These are phyloP conservation scores for Aspergillus quadricinctus DNA, from an alignment of 2,329 filamentous ascomycete species.

Conservation along the genomic window DNA sequence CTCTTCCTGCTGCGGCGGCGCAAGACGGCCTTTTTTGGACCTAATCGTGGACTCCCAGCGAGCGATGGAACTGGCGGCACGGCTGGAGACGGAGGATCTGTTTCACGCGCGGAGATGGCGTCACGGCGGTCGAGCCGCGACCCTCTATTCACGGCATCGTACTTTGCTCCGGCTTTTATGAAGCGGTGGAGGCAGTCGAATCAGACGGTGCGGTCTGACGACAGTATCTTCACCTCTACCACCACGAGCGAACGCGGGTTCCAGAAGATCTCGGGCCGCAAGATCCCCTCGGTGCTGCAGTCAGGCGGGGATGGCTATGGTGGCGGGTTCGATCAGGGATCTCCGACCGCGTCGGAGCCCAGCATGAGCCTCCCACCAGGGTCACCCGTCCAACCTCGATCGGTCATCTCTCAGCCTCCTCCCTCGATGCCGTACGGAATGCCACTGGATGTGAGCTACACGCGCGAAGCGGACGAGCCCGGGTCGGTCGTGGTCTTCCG, in stretches of 20 bases:
- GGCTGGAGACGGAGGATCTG: slow-evolving; percentile 9
- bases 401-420: slow-evolving; percentile 22
- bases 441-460: slow-evolving; percentile 29
- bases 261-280: slow-evolving; percentile 47
- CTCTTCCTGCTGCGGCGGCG: slow-evolving; percentile 44
- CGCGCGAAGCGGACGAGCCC: slow-evolving; percentile 26
- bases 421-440: slow-evolving; percentile 26
- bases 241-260: slow-evolving; percentile 43
- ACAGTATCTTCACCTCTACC: slow-evolving; percentile 30
- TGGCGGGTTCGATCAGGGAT: slow-evolving; percentile 28
- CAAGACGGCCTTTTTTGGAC: slow-evolving; percentile 38
- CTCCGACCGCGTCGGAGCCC: slow-evolving; percentile 25
- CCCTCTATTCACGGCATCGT: slow-evolving; percentile 36
- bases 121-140: slow-evolving; percentile 36
- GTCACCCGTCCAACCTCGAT: slow-evolving; percentile 21
- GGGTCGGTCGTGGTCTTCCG: slow-evolving; percentile 34
- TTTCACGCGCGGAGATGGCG: slow-evolving; percentile 26
- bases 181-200: slow-evolving; percentile 38
- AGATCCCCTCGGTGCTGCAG: slow-evolving; percentile 44
- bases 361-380: slow-evolving; percentile 19
- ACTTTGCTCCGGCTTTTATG: slow-evolving; percentile 37
- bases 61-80: slow-evolving; percentile 16
- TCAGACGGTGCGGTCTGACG: slow-evolving; percentile 18
- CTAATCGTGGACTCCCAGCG: slow-evolving; percentile 19
- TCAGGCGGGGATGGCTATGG: slow-evolving; percentile 46